Evolutionary conservation across 192 early-diverging fungal genomes (phyloP), one percentile per base, ranked within the genome.

Genomic region (Coemansia sp.): DNA sequence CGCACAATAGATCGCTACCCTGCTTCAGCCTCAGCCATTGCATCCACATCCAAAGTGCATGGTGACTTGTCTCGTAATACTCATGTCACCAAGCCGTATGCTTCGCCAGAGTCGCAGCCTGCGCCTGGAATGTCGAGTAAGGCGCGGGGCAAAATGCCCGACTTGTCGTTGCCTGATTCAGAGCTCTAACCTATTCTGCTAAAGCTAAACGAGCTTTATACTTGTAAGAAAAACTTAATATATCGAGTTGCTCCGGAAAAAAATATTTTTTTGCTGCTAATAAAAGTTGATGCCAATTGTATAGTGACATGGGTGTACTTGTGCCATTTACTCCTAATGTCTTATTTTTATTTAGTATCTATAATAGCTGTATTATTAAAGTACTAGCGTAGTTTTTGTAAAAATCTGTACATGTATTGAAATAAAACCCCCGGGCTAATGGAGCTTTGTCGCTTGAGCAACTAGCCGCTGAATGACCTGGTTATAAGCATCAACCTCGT

Each of bases 131-230:
- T 74, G 71, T 74, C 71, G 41, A 74, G 64, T 48, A 75, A 75
- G 51, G 72, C 72, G 3, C 58, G 53, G 32, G 72, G 72, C 58
- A 75, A 75, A 37, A 75, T 75, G 72, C 60, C 61, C 6, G 72
- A 75, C 14, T 37, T 40, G 16, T 46, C 43, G 1, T 12, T 45
- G 15, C 43, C 43, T 20, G 20, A 45, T 15, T 26, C 23, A 1
- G 23, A 26, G 4, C 4, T 26, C 23, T 26, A 26, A 4, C 23
- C 4, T 26, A 1, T 3, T 26, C 23, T 26, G 23, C n/a, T n/a
- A n/a, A n/a, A n/a, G 23, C 1, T 26, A 26, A 4, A 26, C 4
- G 23, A 26, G 23, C 23, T 26, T 26, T 26, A 4, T 26, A 26
- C 1, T 26, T 26, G 23, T 26, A 26, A 26, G 23, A 26, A 26